Base-by-base conservation (phyloP, 2,329 filamentous ascomycete genomes). In the Fusarium coffeatum region DNA sequence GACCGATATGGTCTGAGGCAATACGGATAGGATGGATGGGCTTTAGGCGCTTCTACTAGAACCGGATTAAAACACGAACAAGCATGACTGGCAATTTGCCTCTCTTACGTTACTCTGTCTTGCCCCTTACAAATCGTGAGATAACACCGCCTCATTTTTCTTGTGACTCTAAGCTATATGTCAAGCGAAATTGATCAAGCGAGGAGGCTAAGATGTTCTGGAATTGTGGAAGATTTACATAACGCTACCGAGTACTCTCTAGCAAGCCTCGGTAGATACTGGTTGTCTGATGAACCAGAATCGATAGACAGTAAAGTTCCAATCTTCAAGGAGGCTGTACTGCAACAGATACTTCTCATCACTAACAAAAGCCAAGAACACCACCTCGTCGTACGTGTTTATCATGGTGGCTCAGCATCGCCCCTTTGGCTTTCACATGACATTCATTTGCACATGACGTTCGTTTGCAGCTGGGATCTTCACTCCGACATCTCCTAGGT, bases 361-460 rank as follows among this genome's bases (percentile, higher is more conserved):
- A 27, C 27, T 43, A 34, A 13, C 13, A 50, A 43, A 32, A 28
- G 50, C 51, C 27, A 57, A 69, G 51, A 59, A 65, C 12, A 48
- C 40, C 22, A 55, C 34, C 46, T 42, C 55, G 48, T 66, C 47
- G 42, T 65, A 65, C 60, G 61, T 66, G 41, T 60, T 40, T 41
- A 54, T 41, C 43, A 51, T 37, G 30, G 67, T 70, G 66, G 67
- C 67, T 70, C 45, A 67, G 66, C 48, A 42, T 59, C 46, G 66
- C 67, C 63, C 55, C 41, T 56, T 30, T 47, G 48, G 41, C 55
- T 66, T 68, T 74, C 72, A 74, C 72, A 74, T 74, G 72, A 73
- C 63, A 73, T 43, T 25, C 9, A 43, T 34, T 66, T 55, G 59
- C 72, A 68, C 72, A 73, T 73, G 72, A 70, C 55, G 59, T 60